phyloP scores from a whole-genome alignment of 2,329 filamentous ascomycete species.

The Lachnellula subtilissima region DNA sequence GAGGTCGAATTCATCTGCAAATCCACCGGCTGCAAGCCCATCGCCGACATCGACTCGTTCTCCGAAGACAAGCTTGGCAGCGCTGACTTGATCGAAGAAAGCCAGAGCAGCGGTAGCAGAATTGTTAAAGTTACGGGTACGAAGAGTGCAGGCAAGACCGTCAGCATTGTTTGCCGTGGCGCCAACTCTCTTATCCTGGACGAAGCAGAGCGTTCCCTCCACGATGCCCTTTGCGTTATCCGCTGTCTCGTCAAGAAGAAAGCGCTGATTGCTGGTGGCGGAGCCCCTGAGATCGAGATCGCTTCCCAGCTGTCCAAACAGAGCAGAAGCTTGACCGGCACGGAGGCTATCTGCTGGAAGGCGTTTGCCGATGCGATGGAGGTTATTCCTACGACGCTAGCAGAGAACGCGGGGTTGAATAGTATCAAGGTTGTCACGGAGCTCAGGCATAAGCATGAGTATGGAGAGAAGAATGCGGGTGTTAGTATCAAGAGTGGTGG shows the following conservation, averaged over 20 bases:
- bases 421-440: conserved; percentile 99
- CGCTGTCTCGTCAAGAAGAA: conserved; percentile 99
- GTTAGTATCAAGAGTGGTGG: conserved; percentile 98
- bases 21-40: conserved; percentile 96
- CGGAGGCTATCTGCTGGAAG: conserved; percentile 98
- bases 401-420: conserved; percentile 96
- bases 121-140: conserved; percentile 95
- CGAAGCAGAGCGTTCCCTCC: conserved; percentile 92
- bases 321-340: conserved; percentile 78
- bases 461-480: conserved; percentile 91
- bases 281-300: conserved; percentile 94
- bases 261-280: conserved; percentile 95
- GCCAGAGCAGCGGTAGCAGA: conserved; percentile 78
- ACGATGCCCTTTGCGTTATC: conserved; percentile 96
- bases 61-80: conserved; percentile 96
- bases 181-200: conserved; percentile 93
- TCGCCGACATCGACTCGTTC: conserved; percentile 97
- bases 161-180: conserved; percentile 90
- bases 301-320: conserved; percentile 79
- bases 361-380: conserved; percentile 97
- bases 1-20: conserved; percentile 99
- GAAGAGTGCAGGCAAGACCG: conserved; percentile 77
- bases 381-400: conserved; percentile 91
- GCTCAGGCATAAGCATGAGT: conserved; percentile 85
- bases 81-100: conserved; percentile 91